phyloP scores from a whole-genome alignment of 139 green algal genomes.

The Coccomyxa sp. region DNA sequence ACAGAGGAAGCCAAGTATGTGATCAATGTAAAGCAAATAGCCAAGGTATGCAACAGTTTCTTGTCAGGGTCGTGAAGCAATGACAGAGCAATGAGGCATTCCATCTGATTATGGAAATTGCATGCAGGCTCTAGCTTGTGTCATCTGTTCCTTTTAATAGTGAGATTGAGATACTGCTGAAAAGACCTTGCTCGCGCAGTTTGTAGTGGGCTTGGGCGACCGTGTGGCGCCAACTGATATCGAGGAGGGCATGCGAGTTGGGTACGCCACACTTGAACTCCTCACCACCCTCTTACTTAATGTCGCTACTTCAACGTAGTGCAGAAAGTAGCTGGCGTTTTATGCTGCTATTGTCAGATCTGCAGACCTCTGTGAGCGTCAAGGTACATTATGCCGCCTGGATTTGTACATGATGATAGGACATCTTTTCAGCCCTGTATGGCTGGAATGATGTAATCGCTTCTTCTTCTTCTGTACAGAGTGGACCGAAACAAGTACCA shows the following conservation, averaged over 20 bases:
- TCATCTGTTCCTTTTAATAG: too few species aligned
- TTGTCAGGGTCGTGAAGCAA: neutral
- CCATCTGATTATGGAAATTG: neutral
- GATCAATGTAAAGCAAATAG: conserved; percentile 99
- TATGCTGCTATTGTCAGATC: too few species aligned
- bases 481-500: conserved; percentile 98
- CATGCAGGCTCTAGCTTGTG: neutral
- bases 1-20: conserved; percentile 99
- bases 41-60: conserved; percentile 62
- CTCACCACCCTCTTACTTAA: neutral
- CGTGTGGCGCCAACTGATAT: conserved; percentile 97
- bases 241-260: conserved; percentile 99
- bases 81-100: neutral
- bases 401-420: too few species aligned
- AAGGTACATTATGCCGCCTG: too few species aligned
- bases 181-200: conserved; percentile 41
- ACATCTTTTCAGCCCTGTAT: too few species aligned
- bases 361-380: too few species aligned
- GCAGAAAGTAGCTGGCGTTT: too few species aligned
- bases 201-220: conserved; percentile 97
- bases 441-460: too few species aligned
- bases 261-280: conserved; percentile 34
- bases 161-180: too few species aligned
- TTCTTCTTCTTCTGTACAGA: conserved; percentile 22
- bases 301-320: too few species aligned